These are phyloP conservation scores for Aspergillus caelatus DNA, from an alignment of 2,329 filamentous ascomycete species.

Conservation along the genomic window DNA sequence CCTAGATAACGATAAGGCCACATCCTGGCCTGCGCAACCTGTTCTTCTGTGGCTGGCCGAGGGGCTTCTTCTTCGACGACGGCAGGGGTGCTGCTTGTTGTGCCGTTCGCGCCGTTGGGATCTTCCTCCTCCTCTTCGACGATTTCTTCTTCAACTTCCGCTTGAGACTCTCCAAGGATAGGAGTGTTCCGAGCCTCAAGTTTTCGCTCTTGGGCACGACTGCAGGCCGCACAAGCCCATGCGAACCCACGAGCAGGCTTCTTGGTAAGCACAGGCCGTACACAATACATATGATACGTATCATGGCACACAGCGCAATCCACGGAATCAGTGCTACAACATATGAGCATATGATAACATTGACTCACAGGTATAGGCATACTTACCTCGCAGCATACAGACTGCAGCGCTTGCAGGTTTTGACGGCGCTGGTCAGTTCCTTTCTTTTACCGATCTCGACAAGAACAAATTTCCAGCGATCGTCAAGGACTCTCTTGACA, in stretches of 20 bases:
- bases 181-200: slow-evolving; percentile 88
- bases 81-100: slow-evolving; percentile 66
- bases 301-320: slow-evolving; percentile 93
- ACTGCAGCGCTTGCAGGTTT: slow-evolving; percentile 90
- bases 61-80: slow-evolving; percentile 58
- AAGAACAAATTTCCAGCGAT: slow-evolving; percentile 94
- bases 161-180: slow-evolving; percentile 59
- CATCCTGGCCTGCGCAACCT: slow-evolving; percentile 87
- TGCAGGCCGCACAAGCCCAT: slow-evolving; percentile 96
- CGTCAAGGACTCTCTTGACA: slow-evolving; percentile 93
- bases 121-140: slow-evolving; percentile 78
- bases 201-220: slow-evolving; percentile 90
- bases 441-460: slow-evolving; percentile 93
- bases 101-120: slow-evolving; percentile 54
- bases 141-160: slow-evolving; percentile 65
- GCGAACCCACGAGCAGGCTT: slow-evolving; percentile 97
- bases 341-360: slow-evolving; percentile 27
- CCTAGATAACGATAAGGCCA: slow-evolving; percentile 97
- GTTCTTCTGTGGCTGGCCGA: slow-evolving; percentile 73
- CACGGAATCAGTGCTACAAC: slow-evolving; percentile 80
- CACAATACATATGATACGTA: slow-evolving; percentile 98
- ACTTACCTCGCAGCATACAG: slow-evolving; percentile 87
- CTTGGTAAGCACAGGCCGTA: slow-evolving; percentile 86
- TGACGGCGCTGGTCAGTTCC: slow-evolving; percentile 92
- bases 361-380: slow-evolving; percentile 2